Evolutionary conservation across 306 rosid species (phyloP).

Genomic region (Sicyos edulis): DNA sequence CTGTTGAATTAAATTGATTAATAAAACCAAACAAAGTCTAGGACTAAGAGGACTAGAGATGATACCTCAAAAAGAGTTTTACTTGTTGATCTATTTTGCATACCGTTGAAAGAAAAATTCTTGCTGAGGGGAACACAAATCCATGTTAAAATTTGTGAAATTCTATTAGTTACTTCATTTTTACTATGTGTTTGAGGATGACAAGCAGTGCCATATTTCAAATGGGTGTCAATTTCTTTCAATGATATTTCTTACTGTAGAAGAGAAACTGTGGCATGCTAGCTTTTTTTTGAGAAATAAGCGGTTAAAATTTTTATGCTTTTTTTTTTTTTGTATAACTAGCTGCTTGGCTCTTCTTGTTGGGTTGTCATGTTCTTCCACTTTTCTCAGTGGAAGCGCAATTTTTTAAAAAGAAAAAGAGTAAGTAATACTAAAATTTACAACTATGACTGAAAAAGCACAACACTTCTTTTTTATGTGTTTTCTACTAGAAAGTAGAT

Average conservation of each 20-base stretch:
- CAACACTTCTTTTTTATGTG: background rate
- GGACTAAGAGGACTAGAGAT: background rate
- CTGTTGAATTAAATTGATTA: background rate
- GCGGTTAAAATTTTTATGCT: background rate
- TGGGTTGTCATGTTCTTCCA: background rate
- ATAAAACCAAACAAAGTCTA: background rate
- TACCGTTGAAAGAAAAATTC: background rate
- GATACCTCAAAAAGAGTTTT: background rate
- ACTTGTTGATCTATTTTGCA: background rate
- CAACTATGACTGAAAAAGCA: too few relatives aligned
- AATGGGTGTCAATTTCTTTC: background rate
- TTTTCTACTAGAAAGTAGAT: background rate
- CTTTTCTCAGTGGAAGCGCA: background rate
- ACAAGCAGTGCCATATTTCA: background rate
- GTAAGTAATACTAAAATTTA: background rate
- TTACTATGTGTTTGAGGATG: background rate
- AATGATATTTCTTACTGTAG: background rate
- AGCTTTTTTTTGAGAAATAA: background rate
- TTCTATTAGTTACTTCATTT: background rate
- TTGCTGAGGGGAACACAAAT: background rate
- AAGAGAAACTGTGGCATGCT: background rate
- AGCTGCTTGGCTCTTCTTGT: background rate
- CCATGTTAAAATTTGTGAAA: background rate
- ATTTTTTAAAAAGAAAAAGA: background rate
- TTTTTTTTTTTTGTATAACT: background rate